Percentiles rank a stretch among this genome's conserved stretches.
Evolutionary conservation across 371 early-diverging fungal species (phyloP).

Genomic region (Mucor lusitanicus): DNA sequence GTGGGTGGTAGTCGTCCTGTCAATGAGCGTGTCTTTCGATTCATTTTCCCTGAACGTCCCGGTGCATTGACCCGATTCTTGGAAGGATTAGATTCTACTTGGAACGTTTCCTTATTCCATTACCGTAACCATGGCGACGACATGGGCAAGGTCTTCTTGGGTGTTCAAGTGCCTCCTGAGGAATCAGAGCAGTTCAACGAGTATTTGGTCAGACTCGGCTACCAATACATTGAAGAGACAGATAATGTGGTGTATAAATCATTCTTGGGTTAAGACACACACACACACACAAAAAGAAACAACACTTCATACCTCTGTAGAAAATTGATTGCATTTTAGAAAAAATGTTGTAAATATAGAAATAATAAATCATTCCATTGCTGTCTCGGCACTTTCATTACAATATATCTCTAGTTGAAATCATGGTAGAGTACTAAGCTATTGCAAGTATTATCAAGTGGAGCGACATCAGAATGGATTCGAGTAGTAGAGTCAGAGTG

Average conservation of each 20-base stretch:
- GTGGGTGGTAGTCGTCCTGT: slow-evolving; percentile 79
- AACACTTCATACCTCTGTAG: neutral
- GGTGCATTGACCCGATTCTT: slow-evolving; percentile 89
- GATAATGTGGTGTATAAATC: slow-evolving; percentile 83
- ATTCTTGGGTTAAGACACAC: slow-evolving; percentile 58
- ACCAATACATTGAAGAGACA: slow-evolving; percentile 89
- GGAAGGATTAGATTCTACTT: slow-evolving; percentile 65
- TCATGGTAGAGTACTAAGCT: too few relatives aligned
- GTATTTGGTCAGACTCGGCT: slow-evolving; percentile 76
- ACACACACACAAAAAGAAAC: too few relatives aligned
- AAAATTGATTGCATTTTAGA: too few relatives aligned
- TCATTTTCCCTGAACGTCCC: slow-evolving; percentile 95
- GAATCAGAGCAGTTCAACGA: slow-evolving; percentile 61
- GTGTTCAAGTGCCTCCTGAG: slow-evolving; percentile 86
- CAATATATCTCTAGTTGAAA: too few relatives aligned
- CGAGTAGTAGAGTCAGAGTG: too few relatives aligned
- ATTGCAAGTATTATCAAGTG: too few relatives aligned
- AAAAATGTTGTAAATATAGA: too few relatives aligned
- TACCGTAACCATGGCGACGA: slow-evolving; percentile 96
- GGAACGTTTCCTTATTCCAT: slow-evolving; percentile 96
- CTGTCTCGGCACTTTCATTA: too few relatives aligned
- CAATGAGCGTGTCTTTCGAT: slow-evolving; percentile 89
- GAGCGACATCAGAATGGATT: too few relatives aligned
- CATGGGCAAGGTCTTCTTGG: slow-evolving; percentile 89
- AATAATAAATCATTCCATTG: too few relatives aligned